These are phyloP conservation scores for Medicago lupulina DNA, from an alignment of 306 rosid species.

Conservation along the genomic window DNA sequence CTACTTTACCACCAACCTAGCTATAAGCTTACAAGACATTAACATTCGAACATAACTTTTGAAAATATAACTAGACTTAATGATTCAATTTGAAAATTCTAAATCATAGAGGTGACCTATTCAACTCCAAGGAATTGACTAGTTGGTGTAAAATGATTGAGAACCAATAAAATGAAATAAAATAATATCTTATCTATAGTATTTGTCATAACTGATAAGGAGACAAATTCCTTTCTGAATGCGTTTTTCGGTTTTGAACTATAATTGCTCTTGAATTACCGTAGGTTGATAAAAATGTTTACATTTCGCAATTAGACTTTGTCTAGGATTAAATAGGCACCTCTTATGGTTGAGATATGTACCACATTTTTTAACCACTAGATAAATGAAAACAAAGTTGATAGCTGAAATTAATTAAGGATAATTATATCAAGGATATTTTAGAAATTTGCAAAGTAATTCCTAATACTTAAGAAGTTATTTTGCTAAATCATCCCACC, in stretches of 20 bases:
- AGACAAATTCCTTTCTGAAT: conserved; percentile 13
- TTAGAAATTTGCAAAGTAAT: neutral
- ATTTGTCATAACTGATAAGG: neutral
- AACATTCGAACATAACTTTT: conserved; percentile 3
- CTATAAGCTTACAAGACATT: conserved; percentile 8
- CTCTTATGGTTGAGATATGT: neutral
- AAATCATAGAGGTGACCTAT: conserved; percentile 2
- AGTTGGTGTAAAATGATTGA: neutral
- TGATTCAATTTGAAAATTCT: neutral
- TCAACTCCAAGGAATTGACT: conserved; percentile 9
- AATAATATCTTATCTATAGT: neutral
- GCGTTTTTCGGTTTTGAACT: neutral
- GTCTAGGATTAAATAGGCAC: neutral
- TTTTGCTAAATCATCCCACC: too few relatives aligned
- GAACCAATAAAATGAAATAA: neutral
- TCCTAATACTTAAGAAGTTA: neutral
- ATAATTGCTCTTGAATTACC: neutral
- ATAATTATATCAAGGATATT: neutral
- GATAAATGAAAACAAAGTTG: neutral
- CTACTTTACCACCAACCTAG: conserved; percentile 23
- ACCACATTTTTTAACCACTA: neutral
- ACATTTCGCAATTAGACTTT: neutral
- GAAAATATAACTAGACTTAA: neutral
- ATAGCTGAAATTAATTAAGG: neutral
- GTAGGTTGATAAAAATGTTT: neutral